Base-by-base conservation (phyloP, 805 yeast genomes). In the Candida sithepensis region DNA sequence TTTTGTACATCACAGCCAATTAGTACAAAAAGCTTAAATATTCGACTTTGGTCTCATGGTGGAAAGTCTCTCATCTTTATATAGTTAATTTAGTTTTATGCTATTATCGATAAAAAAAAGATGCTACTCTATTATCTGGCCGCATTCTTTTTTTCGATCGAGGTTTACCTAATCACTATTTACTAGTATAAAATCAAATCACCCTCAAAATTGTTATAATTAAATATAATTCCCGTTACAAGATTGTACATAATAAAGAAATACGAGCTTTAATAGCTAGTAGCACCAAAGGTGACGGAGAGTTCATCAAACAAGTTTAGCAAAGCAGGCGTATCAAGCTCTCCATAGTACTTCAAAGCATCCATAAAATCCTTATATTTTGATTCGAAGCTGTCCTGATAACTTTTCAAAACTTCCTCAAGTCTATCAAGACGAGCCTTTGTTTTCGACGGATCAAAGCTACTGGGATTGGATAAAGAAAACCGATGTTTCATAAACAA, bases 341-440 rank as follows among this genome's bases (percentile, higher is more conserved):
- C 82, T 2, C 83, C 82, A 50, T 69, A 70, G 39, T 69, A 71
- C 42, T 68, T 66, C 43, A 78, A 63, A 1, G 74, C 71, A n/a
- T 67, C 68, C 52, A 74, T 68, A 42, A 79, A 71, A 20, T 75
- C 78, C 33, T 67, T 62, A 37, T 79, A 56, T 43, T 72, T 71
- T 44, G 69, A 68, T 24, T 71, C 69, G 51, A 79, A 81, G 5
- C 68, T 67, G 37, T 70, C 72, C 36, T 67, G 67, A 54, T 77
- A 75, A 14, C 70, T 72, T 39, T 66, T 65, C 47, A 79, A 59
- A 23, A 72, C 68, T 2, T 64, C 61, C 41, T 67, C 67, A 53
- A 80, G 60, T 46, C 69, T 72, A n/a, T 60, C 64, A 39, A 73
- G 55, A 48, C 81, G 66, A 7, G 61, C 66, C 12, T 62, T 47